Base-by-base conservation (phyloP, 768 basidiomycete genomes). In the Aureoboletus auriporus region DNA sequence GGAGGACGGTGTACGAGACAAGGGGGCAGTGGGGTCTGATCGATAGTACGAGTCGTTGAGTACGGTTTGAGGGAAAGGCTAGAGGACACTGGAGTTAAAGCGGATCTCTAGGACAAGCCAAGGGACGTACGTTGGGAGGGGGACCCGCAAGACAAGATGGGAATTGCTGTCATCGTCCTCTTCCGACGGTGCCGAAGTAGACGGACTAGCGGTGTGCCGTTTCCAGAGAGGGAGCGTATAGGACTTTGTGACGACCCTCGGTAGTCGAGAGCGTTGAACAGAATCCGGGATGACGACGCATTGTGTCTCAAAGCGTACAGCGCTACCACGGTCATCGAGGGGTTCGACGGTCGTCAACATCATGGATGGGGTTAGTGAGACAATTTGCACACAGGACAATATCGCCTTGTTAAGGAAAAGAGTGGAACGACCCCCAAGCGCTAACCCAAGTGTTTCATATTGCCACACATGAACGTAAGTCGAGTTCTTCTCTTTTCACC, bases 251-350 rank as follows among this genome's bases (percentile, higher is more conserved):
- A 82, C 61, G 40, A 86, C 68, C 38, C 74, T 70, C 23, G 80
- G 73, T 26, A 75, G 66, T 45, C 72, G 77, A 5, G 71, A 67
- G 42, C 69, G 67, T 13, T 64, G 61, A 1, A 59, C 56, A 13
- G 58, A 62, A 44, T 84, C 78, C n/a, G 87, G 87, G 47, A 90
- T 89, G 57, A 90, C 75, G 5, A 86, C 71, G 50, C 88, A 89
- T 58, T 84, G 76, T 45, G 73, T 71, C 70, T 89, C 79, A 67
- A 90, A 90, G 47, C 87, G 77, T 5, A 89, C 88, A 20, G 59
- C 60, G 49, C 67, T 60, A 0, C 56, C 53, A 23, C 20, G 20
- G 8, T 65, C 67, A 20, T 54, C 58, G 44, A 54, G 26, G n/a
- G 50, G 44, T 5, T 53, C 55, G 23, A 50, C 2, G 33, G 47